Base-by-base conservation (phyloP, 345 rosid species). In the Brassica incana region DNA sequence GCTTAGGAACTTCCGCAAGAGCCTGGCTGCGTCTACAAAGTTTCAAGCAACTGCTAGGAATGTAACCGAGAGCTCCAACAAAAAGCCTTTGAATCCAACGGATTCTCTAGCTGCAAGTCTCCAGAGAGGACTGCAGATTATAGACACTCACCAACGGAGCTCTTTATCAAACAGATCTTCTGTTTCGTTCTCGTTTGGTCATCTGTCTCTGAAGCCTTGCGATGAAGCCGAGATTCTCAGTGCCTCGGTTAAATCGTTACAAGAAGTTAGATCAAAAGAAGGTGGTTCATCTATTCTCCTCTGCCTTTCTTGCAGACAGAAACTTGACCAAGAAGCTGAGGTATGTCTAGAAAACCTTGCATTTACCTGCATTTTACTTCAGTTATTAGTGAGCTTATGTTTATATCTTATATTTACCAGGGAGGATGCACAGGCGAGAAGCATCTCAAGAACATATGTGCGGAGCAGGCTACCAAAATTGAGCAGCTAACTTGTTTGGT, bases 31-130 rank as follows among this genome's bases (percentile, higher is more conserved):
- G 0, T 78, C 93, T 6, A 78, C 95, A 58, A 66, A 83, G 71
- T 79, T 84, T 71, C 84, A 86, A 75, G 85, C 90, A 50, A 88
- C 87, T 81, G 86, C 85, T 80, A 87, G 79, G 68, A 81, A 64
- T 82, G 67, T 71, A 15, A 77, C 83, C 4, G 85, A 82, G 71
- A 90, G 87, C 52, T 60, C 71, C 48, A 63, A 67, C 35, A 15
- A 38, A 81, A 67, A 83, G 40, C 72, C 82, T 77, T 75, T 83
- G 65, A 87, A 84, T 72, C 88, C 92, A 15, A 81, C 95, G 6
- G 97, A 94, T 65, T 88, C 92, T 68, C 75, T 95, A 82, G 98
- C 98, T 48, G 92, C 94, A 16, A 93, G 99, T 84, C 97, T 95
- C 74, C 92, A 89, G 48, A 91, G 93, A 84, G 98, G 99, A 72